These are phyloP conservation scores for Arthrobotrys musiformis DNA, from an alignment of 2,329 filamentous ascomycete species.

Conservation along the genomic window DNA sequence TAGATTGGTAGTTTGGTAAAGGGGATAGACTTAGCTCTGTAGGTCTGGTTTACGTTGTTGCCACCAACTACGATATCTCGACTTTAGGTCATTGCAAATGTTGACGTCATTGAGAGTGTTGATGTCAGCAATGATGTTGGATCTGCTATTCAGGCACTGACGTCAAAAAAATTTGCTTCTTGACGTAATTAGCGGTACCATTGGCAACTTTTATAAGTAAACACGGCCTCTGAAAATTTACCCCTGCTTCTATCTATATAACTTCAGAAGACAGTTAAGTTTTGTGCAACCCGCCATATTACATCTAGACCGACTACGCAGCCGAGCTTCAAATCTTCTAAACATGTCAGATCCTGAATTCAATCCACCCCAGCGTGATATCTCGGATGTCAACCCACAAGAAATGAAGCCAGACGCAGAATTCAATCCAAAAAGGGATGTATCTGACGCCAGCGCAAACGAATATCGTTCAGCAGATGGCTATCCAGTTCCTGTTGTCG, in stretches of 20 bases:
- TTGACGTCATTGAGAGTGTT: neutral
- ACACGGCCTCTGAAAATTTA: too few species aligned
- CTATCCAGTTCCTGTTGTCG: slow-evolving; percentile 10
- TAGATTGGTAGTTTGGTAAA: too few species aligned
- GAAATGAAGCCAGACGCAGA: too few species aligned
- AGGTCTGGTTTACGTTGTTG: too few species aligned
- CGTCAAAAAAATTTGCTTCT: neutral
- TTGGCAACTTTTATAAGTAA: neutral
- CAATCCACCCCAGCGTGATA: too few species aligned
- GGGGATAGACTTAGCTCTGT: too few species aligned
- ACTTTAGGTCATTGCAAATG: neutral
- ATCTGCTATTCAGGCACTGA: neutral
- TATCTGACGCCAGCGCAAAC: slow-evolving; percentile 3
- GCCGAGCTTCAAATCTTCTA: neutral
- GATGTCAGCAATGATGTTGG: neutral
- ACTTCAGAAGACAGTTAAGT: too few species aligned
- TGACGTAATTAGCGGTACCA: neutral
- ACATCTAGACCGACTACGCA: neutral
- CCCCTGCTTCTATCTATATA: too few species aligned
- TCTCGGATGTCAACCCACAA: too few species aligned
- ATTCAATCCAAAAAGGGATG: neutral
- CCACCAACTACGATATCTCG: too few species aligned
- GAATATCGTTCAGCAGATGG: slow-evolving; percentile 5
- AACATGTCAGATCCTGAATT: slow-evolving; percentile 13
- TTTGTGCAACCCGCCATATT: neutral